Conservation (phyloP, 208 protist genomes). For the Wallacemonas collosoma region DNA sequence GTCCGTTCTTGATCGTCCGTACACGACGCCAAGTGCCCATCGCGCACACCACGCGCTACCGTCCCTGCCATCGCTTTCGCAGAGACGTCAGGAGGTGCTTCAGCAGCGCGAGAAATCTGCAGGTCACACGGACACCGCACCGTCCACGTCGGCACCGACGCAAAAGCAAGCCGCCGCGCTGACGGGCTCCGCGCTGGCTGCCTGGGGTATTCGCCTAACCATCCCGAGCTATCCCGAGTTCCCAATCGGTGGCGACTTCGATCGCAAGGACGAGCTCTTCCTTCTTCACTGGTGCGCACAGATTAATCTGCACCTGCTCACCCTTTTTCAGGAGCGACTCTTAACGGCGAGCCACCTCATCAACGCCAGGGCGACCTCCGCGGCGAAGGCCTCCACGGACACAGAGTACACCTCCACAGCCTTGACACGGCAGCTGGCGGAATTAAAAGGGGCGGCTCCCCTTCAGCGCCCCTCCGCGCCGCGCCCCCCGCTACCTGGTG, state of each 20-base stretch:
- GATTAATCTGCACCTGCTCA: conserved; percentile 72
- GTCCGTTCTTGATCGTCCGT: conserved; percentile 41
- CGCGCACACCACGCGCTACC: conserved; percentile 23
- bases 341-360: conserved; percentile 65
- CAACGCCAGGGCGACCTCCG: conserved; percentile 54
- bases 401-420: neutral
- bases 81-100: conserved; percentile 10
- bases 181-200: conserved; percentile 17
- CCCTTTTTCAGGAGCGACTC: conserved; percentile 80
- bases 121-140: neutral
- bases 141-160: neutral
- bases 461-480: conserved; percentile 13
- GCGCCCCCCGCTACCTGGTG: conserved; percentile 35
- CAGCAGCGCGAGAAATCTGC: neutral
- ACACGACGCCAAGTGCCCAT: conserved; percentile 30
- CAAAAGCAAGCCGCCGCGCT: neutral
- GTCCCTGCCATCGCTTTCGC: conserved; percentile 2
- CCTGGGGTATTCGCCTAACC: conserved; percentile 37
- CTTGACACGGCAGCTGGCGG: conserved; percentile 5
- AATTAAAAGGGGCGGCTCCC: conserved; percentile 18
- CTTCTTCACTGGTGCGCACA: conserved; percentile 85
- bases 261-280: conserved; percentile 74
- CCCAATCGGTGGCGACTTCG: conserved; percentile 45
- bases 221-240: conserved; percentile 54
- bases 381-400: neutral